Base-by-base conservation (phyloP, 371 early-diverging fungal genomes). In the Mucor piriformis region DNA sequence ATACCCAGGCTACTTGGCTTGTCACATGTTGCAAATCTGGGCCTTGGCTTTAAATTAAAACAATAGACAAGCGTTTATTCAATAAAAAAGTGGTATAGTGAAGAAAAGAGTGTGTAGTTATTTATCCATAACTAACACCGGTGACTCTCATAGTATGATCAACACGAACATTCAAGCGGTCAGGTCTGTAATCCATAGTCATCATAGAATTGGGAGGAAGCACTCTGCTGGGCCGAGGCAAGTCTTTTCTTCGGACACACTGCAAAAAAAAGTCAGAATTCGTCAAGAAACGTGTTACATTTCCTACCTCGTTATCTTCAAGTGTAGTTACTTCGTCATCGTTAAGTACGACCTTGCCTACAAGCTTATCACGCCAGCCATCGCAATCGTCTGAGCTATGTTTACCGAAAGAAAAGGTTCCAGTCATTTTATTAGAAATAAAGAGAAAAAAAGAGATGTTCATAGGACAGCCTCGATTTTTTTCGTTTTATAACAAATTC, bases 151-250 rank as follows among this genome's bases (percentile, higher is more conserved):
- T 67, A 24, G 50, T 64, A 3, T 63, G 47, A 46, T 76, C 75
- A 20, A 79, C 53, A 11, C 56, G 47, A 10, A 80, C 50, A 52
- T 80, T 80, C 11, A 80, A 54, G 6, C 80, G 69, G 0, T 72
- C 70, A 11, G 73, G 65, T 15, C 70, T 55, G 37, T 56, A 77
- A 40, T 77, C 80, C 75, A 67, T 73, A 0, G 80, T 80, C 42
- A 62, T 27, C 0, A 72, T 16, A 6, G 64, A 50, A 38, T 66
- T 63, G 6, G 69, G 73, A 2, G 60, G 21, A 15, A 76, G 32
- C 11, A 80, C 55, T 13, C 80, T 63, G 40, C 63, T 54, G 23
- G 48, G 58, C 6, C 37, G 32, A 1, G 80, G 80, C 8, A 77
- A 64, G 4, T 80, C 73, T n/a, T 64, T 66, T 25, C 27, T 50